A percentile compares a stretch with the other conserved stretches of the same genome.
Conservation (phyloP, 495 filamentous ascomycete species). For the Astrothelium macrocarpum region DNA sequence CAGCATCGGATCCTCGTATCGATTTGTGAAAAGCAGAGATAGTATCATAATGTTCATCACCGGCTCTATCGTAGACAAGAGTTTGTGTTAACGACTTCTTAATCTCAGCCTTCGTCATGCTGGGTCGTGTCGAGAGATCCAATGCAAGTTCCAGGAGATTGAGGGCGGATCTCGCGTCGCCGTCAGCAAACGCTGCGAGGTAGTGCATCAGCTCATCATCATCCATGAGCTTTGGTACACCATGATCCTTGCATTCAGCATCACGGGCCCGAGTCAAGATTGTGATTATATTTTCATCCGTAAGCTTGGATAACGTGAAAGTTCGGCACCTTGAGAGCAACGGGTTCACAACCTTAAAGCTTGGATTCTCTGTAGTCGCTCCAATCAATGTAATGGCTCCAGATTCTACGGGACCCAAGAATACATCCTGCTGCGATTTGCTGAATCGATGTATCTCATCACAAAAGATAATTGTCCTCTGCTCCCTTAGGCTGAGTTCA, state of each 20-base stretch:
- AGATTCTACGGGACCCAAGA: conserved; percentile 83
- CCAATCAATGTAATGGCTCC: conserved; percentile 88
- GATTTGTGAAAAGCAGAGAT: conserved; percentile 97
- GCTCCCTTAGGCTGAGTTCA: conserved; percentile 70
- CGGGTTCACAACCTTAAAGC: conserved; percentile 85
- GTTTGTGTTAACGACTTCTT: conserved; percentile 79
- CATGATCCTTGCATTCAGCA: conserved; percentile 38
- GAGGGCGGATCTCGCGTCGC: conserved; percentile 83
- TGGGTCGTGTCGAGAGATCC: conserved; percentile 44
- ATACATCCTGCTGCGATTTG: conserved; percentile 91
- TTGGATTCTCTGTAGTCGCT: conserved; percentile 94
- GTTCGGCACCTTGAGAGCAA: conserved; percentile 82
- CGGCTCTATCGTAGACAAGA: conserved; percentile 85
- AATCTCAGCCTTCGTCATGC: conserved; percentile 53
- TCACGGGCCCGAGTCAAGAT: conserved; percentile 69
- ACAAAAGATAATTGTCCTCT: conserved; percentile 94
- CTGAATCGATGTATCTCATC: conserved; percentile 95
- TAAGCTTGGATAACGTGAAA: conserved; percentile 71
- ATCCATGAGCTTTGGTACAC: conserved; percentile 42
- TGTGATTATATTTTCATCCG: conserved; percentile 54
- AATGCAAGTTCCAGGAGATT: conserved; percentile 87
- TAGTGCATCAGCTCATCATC: conserved; percentile 71
- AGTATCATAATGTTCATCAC: conserved; percentile 91
- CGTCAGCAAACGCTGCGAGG: conserved; percentile 75
- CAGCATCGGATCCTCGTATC: conserved; percentile 73